A percentile compares a stretch with the other conserved stretches of the same genome.
Conservation (phyloP, 1,284 basidiomycete genomes). For the Thelephora terrestris region DNA sequence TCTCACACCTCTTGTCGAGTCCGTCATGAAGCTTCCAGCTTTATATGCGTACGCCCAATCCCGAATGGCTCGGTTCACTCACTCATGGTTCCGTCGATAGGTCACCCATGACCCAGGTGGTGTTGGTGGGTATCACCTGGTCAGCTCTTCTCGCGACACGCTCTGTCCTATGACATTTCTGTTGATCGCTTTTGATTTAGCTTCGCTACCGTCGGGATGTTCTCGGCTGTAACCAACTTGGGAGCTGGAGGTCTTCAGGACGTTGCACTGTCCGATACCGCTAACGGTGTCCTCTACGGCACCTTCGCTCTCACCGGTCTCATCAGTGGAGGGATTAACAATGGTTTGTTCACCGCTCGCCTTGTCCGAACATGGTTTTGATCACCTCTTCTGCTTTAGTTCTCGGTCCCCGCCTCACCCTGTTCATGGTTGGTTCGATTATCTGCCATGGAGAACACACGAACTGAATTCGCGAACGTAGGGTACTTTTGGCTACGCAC, state of each 20-base stretch:
- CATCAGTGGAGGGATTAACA: constrained; percentile 36
- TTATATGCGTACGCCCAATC: constrained; percentile 21
- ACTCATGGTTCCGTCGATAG: constrained; percentile 9
- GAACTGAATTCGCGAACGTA: not conserved
- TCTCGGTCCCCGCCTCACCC: constrained; percentile 36
- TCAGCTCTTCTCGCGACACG: constrained; percentile 17
- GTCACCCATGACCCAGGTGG: constrained; percentile 31
- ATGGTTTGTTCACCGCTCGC: constrained; percentile 24
- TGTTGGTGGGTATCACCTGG: constrained; percentile 33
- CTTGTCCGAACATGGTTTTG: not conserved
- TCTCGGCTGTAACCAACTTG: constrained; percentile 36
- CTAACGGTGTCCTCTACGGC: constrained; percentile 36
- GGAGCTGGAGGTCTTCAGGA: constrained; percentile 38
- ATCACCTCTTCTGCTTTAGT: constrained; percentile 14
- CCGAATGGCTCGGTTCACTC: not conserved
- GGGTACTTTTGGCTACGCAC: constrained; percentile 32
- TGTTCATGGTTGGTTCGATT: constrained; percentile 26
- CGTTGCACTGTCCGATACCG: constrained; percentile 29
- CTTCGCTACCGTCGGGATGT: constrained; percentile 39
- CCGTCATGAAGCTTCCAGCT: constrained; percentile 15
- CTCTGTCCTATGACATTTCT: constrained; percentile 3
- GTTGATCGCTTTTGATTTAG: constrained; percentile 12
- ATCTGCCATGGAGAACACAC: not conserved
- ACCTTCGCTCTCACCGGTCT: constrained; percentile 36
- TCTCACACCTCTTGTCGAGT: constrained; percentile 5